Evolutionary conservation across 345 rosid species (phyloP).

Genomic region (Eucalyptus sp.): DNA sequence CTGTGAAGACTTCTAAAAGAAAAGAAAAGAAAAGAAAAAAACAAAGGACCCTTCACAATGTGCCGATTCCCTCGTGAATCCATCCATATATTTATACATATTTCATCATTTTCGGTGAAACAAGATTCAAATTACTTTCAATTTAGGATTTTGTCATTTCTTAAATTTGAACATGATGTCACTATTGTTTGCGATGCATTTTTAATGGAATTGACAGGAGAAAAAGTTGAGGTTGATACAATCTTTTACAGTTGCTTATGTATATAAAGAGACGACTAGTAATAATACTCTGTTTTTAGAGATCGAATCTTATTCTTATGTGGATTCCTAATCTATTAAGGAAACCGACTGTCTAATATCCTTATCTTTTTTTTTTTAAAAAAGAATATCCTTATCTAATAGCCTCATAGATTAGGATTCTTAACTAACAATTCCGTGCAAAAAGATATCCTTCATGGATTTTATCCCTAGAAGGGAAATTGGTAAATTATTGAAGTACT

Average conservation of each 20-base stretch:
- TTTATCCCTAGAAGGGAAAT: neutral
- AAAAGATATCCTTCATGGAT: neutral
- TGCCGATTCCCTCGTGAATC: neutral
- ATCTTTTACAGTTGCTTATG: neutral
- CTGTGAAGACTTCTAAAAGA: no score
- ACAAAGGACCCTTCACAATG: neutral
- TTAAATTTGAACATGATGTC: neutral
- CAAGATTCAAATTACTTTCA: neutral
- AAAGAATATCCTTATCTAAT: neutral
- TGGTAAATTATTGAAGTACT: neutral
- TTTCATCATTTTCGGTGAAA: neutral
- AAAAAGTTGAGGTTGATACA: neutral
- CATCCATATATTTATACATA: neutral
- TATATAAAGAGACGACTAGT: neutral
- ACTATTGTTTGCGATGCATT: neutral
- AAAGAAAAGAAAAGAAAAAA: no score
- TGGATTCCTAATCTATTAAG: neutral
- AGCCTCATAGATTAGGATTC: neutral
- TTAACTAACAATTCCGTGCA: neutral
- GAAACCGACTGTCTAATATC: neutral
- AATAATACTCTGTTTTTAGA: neutral
- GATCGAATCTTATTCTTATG: neutral
- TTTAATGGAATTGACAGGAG: neutral
- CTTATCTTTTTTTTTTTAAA: neutral
- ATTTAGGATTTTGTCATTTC: neutral